Percentiles rank a stretch among this genome's conserved stretches.
Evolutionary conservation across 306 rosid genomes (phyloP).

Genomic region (Macrotyloma uniflorum): DNA sequence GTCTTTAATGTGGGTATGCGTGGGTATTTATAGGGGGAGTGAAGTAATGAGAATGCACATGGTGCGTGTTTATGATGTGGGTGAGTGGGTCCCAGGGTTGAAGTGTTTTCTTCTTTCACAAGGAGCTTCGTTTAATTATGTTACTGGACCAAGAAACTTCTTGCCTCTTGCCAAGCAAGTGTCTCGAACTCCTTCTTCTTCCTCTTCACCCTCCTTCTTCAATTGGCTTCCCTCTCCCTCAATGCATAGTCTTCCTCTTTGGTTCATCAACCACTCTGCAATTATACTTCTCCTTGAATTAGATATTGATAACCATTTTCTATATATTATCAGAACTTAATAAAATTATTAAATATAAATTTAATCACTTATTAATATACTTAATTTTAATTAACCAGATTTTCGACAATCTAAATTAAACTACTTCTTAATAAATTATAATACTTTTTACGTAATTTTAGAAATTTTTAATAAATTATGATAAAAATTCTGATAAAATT

Average conservation of each 20-base stretch:
- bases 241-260: neutral
- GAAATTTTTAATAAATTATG: too few relatives aligned
- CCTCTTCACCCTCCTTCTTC: neutral
- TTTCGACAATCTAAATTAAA: too few relatives aligned
- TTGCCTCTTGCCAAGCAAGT: neutral
- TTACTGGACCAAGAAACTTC: conserved; percentile 22
- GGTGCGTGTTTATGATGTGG: neutral
- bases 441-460: too few relatives aligned
- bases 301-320: too few relatives aligned
- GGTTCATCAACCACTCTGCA: neutral
- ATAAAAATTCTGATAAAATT: too few relatives aligned
- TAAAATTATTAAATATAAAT: too few relatives aligned
- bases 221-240: conserved; percentile 4
- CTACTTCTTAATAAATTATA: too few relatives aligned
- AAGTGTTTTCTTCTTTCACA: neutral
- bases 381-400: too few relatives aligned
- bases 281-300: neutral
- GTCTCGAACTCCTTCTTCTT: neutral
- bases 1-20: neutral
- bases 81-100: neutral
- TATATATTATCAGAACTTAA: too few relatives aligned
- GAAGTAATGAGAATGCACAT: neutral
- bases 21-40: neutral
- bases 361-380: too few relatives aligned
- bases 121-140: neutral